Conservation (phyloP, 768 basidiomycete genomes). For the Tricholoma flavovirens region DNA sequence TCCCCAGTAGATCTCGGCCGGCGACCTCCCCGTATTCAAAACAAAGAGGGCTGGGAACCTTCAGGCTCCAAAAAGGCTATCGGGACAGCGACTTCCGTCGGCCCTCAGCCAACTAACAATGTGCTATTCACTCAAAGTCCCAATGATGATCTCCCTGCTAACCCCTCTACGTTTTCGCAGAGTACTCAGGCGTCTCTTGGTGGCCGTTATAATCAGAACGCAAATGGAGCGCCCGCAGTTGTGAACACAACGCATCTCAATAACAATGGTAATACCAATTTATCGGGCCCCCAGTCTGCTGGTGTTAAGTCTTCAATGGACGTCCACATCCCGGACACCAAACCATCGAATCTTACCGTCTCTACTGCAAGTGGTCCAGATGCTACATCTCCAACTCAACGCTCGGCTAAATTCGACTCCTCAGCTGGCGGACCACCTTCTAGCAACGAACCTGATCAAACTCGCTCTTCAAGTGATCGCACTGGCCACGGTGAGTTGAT, state of each 20-base stretch:
- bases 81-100: slow-evolving; percentile 14
- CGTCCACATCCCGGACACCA: slow-evolving; percentile 11
- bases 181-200: slow-evolving; percentile 19
- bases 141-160: slow-evolving; percentile 8
- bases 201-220: slow-evolving; percentile 19
- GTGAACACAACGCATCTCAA: slow-evolving; percentile 22
- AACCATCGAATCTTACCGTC: slow-evolving; percentile 6
- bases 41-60: slow-evolving; percentile 23
- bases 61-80: slow-evolving; percentile 13
- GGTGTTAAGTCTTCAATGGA: slow-evolving; percentile 10
- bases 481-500: slow-evolving; percentile 24
- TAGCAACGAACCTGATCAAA: slow-evolving; percentile 8
- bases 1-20: slow-evolving; percentile 20
- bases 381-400: slow-evolving; percentile 6
- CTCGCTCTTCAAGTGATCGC: slow-evolving; percentile 15
- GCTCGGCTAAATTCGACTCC: slow-evolving; percentile 10
- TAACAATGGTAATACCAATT: slow-evolving; percentile 16
- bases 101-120: slow-evolving; percentile 25
- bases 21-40: slow-evolving; percentile 21
- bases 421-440: slow-evolving; percentile 6
- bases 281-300: slow-evolving; percentile 10
- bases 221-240: slow-evolving; percentile 7
- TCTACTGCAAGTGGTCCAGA: slow-evolving; percentile 9
- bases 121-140: slow-evolving; percentile 22
- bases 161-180: slow-evolving; percentile 15